Percentiles rank a stretch among this genome's conserved stretches.
These are phyloP conservation scores for Globisporangium canariense DNA, from an alignment of 352 stramenopile genomes.

Conservation along the genomic window DNA sequence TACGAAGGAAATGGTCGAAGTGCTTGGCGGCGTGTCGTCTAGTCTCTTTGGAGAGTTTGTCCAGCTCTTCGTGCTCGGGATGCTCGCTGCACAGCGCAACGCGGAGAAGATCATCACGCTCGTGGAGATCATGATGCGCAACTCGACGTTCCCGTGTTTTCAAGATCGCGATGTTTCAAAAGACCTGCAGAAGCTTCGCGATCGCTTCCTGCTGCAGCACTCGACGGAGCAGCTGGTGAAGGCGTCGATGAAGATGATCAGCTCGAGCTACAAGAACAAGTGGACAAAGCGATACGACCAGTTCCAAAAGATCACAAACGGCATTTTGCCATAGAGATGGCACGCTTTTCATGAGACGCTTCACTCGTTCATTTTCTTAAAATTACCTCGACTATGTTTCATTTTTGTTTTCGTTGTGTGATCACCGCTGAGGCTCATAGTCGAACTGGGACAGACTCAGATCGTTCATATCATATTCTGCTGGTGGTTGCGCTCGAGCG, in stretches of 20 bases:
- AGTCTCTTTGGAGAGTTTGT: conserved; percentile 69
- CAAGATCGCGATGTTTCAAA: conserved; percentile 87
- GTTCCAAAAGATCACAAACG: conserved; percentile 92
- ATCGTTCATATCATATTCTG: conserved; percentile 72
- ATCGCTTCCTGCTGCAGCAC: conserved; percentile 55
- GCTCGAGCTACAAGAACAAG: conserved; percentile 91
- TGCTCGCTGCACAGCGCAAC: conserved; percentile 53
- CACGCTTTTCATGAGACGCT: neutral
- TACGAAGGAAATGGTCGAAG: conserved; percentile 92
- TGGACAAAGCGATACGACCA: conserved; percentile 93
- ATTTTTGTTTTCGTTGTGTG: too few species aligned
- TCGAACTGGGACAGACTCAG: conserved; percentile 85
- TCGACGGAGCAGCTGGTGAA: conserved; percentile 71
- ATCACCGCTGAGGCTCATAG: conserved; percentile 45
- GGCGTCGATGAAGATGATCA: conserved; percentile 83
- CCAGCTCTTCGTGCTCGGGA: conserved; percentile 49
- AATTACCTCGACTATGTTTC: neutral
- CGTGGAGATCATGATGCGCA: conserved; percentile 83
- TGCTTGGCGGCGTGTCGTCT: conserved; percentile 74
- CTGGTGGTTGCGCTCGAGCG: neutral
- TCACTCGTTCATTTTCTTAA: neutral
- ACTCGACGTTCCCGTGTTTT: conserved; percentile 78
- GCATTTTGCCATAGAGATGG: conserved; percentile 60
- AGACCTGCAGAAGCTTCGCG: conserved; percentile 66
- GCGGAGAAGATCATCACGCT: conserved; percentile 64